Evolutionary conservation across 75 land plant species (phyloP), one percentile per base, ranked within the genome.

Genomic region (Pseudotsuga menziesii): DNA sequence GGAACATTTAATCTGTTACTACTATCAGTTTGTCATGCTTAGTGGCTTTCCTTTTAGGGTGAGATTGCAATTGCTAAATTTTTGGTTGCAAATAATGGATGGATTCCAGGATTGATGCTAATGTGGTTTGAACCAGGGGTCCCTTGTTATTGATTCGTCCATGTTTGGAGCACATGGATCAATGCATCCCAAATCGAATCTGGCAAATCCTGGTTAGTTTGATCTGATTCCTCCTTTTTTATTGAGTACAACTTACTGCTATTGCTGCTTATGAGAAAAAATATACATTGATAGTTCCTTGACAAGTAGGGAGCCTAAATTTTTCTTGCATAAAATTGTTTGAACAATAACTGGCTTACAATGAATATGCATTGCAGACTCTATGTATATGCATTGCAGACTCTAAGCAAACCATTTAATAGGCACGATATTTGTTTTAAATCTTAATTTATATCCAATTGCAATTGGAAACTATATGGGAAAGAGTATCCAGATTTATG

Each of bases 141-240:
- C 84, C 27, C 78, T 75, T 60, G 82, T 79, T 62, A 67, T 81
- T 52, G 84, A 87, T 57, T 76, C 89, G 17, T 76, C 81, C 63
- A 79, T 87, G 81, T 82, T 82, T 79, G 88, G 88, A 27, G 80
- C 74, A 35, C 82, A 82, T 63, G 86, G 72, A 57, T 75, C 61
- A 14, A 70, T 80, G 55, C 85, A 80, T 58, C 44, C 78, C 17
- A 74, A 77, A 58, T 64, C 82, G 61, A 74, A 73, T 25, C 86
- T 80, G 73, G 48, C 61, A 72, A 79, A 74, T 62, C 76, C 84
- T 76, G 87, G 89, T 85, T 64, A 16, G 75, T 62, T 29, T 29
- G 0, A 4, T 29, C 69, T 19, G 5, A 15, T 29, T 32, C 19
- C 39, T 7, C 0, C 35, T 32, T 12, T 12, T 36, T 64, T 2